Conservation (phyloP, 305 asterid genomes). For the Striga hermonthica region DNA sequence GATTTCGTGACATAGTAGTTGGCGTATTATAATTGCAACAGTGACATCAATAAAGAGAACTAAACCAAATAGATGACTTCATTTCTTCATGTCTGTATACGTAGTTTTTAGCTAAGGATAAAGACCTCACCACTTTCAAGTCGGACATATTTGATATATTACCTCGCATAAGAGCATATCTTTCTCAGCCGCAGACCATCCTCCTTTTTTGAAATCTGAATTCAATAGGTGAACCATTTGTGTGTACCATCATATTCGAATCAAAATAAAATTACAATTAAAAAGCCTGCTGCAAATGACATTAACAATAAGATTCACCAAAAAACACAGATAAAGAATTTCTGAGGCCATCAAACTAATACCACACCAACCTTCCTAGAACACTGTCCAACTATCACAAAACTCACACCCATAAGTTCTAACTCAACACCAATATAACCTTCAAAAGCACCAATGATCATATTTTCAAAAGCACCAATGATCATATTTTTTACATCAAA, state of each 20-base stretch:
- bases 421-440: no score
- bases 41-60: no score
- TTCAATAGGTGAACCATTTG: slow-evolving; percentile 98
- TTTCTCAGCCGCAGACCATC: slow-evolving; percentile 98
- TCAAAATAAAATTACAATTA: slow-evolving; percentile 2
- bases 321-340: slow-evolving; percentile 15
- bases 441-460: no score
- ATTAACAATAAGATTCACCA: not conserved
- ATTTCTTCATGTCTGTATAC: no score
- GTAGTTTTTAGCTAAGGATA: no score
- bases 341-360: slow-evolving; percentile 18
- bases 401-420: slow-evolving; percentile 30
- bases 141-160: slow-evolving; percentile 16
- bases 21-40: no score
- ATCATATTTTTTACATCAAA: not conserved
- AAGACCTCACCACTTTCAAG: no score
- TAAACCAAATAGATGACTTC: no score
- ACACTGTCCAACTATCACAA: slow-evolving; percentile 83
- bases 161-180: slow-evolving; percentile 95
- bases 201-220: slow-evolving; percentile 97
- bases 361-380: slow-evolving; percentile 76
- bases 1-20: no score
- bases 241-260: slow-evolving; percentile 32
- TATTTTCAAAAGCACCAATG: no score
- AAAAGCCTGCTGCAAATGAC: slow-evolving; percentile 11